These are phyloP conservation scores for Schizothecium vesticola DNA, from an alignment of 495 filamentous ascomycete species.

Conservation along the genomic window DNA sequence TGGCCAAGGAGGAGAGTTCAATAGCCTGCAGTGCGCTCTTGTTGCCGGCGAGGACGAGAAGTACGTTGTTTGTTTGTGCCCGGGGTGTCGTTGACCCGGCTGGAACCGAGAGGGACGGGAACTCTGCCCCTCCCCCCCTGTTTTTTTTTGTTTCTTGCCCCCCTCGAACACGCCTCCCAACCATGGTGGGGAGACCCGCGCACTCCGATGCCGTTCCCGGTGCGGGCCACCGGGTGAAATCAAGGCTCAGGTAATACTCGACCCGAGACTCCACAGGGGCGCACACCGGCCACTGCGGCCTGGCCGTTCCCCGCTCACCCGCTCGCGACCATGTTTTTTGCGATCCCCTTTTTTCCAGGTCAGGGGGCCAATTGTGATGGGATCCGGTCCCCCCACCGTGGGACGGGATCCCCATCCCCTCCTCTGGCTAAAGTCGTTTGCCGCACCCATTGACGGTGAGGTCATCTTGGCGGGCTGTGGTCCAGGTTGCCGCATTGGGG, in stretches of 20 bases:
- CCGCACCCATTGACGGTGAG: constrained; percentile 9
- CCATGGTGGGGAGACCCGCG: background rate
- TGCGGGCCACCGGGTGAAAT: constrained; percentile 20
- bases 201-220: constrained; percentile 11
- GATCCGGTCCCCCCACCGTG: constrained; percentile 11
- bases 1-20: background rate
- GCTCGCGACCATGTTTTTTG: constrained; percentile 1
- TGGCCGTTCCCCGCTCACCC: constrained; percentile 13
- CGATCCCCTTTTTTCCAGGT: constrained; percentile 11
- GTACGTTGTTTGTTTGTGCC: background rate
- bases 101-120: background rate
- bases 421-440: constrained; percentile 22
- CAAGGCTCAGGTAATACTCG: constrained; percentile 6
- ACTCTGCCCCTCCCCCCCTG: background rate
- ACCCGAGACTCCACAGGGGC: background rate
- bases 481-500: constrained; percentile 18
- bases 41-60: background rate
- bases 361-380: constrained; percentile 21
- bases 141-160: background rate
- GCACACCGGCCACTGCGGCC: background rate
- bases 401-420: constrained; percentile 5
- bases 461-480: constrained; percentile 16
- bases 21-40: background rate
- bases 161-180: background rate
- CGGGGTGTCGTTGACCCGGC: constrained; percentile 8